phyloP scores from a whole-genome alignment of 371 early-diverging fungal species.

The Mortierella sp. region DNA sequence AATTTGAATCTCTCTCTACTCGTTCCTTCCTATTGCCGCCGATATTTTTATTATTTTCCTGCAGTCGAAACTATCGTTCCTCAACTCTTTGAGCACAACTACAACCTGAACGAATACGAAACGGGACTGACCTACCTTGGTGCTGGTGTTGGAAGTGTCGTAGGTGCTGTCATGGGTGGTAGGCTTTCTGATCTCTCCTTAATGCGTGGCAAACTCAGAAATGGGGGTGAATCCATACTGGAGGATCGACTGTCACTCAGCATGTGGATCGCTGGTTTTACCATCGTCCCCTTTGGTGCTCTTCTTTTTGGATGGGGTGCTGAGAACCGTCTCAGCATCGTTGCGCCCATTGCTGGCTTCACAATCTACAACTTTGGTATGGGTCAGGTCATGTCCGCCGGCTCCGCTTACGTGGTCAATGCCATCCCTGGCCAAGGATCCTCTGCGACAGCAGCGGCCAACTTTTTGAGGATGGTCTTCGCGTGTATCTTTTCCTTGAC shows the following conservation, averaged over 20 bases:
- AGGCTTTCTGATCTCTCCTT: slow-evolving; percentile 65
- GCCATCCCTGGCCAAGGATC: slow-evolving; percentile 70
- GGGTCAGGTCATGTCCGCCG: slow-evolving; percentile 66
- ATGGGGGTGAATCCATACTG: slow-evolving; percentile 63
- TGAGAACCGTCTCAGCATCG: slow-evolving; percentile 62
- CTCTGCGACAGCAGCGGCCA: slow-evolving; percentile 70
- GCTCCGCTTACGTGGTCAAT: slow-evolving; percentile 68
- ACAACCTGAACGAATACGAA: slow-evolving; percentile 32
- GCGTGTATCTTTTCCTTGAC: slow-evolving; percentile 67
- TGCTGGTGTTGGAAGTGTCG: slow-evolving; percentile 66
- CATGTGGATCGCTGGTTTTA: slow-evolving; percentile 68
- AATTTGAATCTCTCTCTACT: too few species aligned
- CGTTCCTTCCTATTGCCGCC: neutral
- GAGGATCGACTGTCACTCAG: slow-evolving; percentile 69
- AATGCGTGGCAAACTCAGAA: slow-evolving; percentile 59
- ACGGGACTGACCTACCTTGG: slow-evolving; percentile 62
- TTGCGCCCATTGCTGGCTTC: slow-evolving; percentile 68
- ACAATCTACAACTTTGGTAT: slow-evolving; percentile 71
- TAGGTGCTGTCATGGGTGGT: slow-evolving; percentile 68
- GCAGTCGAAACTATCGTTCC: slow-evolving; percentile 50
- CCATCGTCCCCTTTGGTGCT: slow-evolving; percentile 66
- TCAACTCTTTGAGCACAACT: slow-evolving; percentile 26
- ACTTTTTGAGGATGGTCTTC: slow-evolving; percentile 68
- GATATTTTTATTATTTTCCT: neutral
- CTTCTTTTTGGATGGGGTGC: slow-evolving; percentile 73